Evolutionary conservation across 805 yeast species (phyloP).

Genomic region (Starmerella apis): DNA sequence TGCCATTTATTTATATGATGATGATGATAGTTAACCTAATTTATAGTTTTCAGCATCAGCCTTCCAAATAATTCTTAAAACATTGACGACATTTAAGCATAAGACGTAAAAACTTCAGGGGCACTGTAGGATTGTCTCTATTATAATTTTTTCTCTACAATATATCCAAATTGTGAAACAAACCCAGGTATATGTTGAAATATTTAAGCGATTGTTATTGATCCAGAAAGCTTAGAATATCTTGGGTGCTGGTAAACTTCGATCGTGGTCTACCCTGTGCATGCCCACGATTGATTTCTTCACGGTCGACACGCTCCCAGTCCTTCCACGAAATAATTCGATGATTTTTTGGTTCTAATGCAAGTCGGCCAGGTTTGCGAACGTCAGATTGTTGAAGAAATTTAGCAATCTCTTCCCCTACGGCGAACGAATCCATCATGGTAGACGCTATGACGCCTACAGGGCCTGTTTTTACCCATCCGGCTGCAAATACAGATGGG

Average conservation of each 20-base stretch:
- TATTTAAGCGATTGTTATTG: too few relatives aligned
- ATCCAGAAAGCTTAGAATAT: constrained; percentile 37
- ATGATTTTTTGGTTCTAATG: not conserved
- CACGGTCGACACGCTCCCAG: constrained; percentile 50
- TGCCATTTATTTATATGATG: too few relatives aligned
- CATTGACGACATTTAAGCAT: too few relatives aligned
- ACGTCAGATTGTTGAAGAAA: constrained; percentile 28
- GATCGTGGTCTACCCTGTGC: constrained; percentile 44
- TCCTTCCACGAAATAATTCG: constrained; percentile 48
- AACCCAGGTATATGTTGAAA: too few relatives aligned
- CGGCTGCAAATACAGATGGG: constrained; percentile 52
- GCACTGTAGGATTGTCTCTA: too few relatives aligned
- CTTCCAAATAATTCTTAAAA: too few relatives aligned
- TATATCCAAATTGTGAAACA: too few relatives aligned
- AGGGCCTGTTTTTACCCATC: constrained; percentile 86
- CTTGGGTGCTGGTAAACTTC: constrained; percentile 42
- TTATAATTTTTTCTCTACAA: too few relatives aligned
- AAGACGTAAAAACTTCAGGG: too few relatives aligned
- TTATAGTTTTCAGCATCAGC: too few relatives aligned
- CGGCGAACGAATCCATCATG: constrained; percentile 69
- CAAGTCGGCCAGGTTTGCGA: constrained; percentile 20
- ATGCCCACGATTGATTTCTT: constrained; percentile 44
- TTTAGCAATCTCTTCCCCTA: constrained; percentile 53
- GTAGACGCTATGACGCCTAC: constrained; percentile 86
- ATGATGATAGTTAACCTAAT: too few relatives aligned